Evolutionary conservation across 495 filamentous ascomycete genomes (phyloP), one percentile per base, ranked within the genome.

Genomic region (Talaromyces trachyspermus): DNA sequence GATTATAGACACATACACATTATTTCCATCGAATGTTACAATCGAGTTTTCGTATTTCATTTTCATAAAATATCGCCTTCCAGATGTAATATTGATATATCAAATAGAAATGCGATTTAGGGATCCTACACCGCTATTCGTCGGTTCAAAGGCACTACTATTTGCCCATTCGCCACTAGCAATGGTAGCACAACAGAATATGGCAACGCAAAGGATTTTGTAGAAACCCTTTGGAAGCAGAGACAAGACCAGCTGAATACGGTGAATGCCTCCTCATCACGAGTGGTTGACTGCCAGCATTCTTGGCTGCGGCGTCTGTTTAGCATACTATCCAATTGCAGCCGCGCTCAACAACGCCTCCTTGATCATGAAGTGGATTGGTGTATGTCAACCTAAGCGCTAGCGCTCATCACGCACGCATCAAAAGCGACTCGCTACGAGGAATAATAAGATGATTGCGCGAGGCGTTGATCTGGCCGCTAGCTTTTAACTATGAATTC

Each of bases 251-350:
- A 42, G 39, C 39, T 42, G 39, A 26, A 18, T 12, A n/a, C n/a
- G n/a, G n/a, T n/a, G n/a, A n/a, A n/a, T 26, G 39, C 20, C 14
- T 22, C 12, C 39, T 42, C 14, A 42, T 4, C 26, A 23, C 20
- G 27, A 7, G 27, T 12, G 27, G 27, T 30, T 6, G 27, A 12
- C 27, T n/a, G n/a, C 6, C 5, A 42, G 19, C 17, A 11, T 10
- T 7, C 39, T 42, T n/a, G 4, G 9, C 39, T 23, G 39, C 22
- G 4, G 39, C 39, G 35, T 26, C 22, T 26, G 20, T 5, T 14
- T 8, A n/a, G n/a, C 11, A 42, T 14, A n/a, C n/a, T n/a, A 26
- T 42, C 39, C 39, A 42, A 42, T 42, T 23, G 39, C 19, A 42
- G 39, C 39, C 39, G 39, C 38, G 22, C 23, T 26, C 10, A 42